These are phyloP conservation scores for Fusarium proliferatum DNA, from an alignment of 2,329 filamentous ascomycete genomes.

Conservation along the genomic window DNA sequence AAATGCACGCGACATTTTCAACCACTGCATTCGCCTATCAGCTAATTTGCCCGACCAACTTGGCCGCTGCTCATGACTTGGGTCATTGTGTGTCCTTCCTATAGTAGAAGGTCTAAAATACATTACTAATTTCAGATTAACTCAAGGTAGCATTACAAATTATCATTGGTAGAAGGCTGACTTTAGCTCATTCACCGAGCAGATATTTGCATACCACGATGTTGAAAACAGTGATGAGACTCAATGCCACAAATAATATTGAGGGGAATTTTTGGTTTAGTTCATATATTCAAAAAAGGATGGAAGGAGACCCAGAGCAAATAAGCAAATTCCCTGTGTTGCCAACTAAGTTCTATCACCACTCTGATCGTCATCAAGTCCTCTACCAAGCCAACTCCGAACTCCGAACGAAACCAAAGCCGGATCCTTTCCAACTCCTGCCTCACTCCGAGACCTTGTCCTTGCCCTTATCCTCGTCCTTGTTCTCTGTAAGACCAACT, in stretches of 20 bases:
- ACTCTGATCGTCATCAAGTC: too few species aligned
- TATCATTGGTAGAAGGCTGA: not conserved
- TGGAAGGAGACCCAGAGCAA: too few species aligned
- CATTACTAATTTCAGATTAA: not conserved
- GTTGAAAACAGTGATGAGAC: not conserved
- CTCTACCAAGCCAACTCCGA: not conserved
- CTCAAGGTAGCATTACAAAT: not conserved
- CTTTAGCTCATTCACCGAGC: not conserved
- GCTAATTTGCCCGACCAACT: not conserved
- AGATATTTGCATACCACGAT: not conserved
- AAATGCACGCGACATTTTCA: not conserved
- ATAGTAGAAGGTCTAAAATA: not conserved
- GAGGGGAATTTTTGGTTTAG: not conserved
- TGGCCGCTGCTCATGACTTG: not conserved
- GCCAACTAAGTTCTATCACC: not conserved
- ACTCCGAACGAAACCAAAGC: not conserved
- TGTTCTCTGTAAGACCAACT: not conserved
- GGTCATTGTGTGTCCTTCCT: not conserved
- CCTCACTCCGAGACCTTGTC: not conserved
- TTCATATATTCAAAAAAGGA: not conserved
- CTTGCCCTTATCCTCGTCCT: not conserved
- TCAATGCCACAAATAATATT: not conserved
- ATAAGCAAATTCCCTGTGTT: not conserved
- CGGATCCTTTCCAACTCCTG: not conserved
- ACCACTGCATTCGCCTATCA: not conserved